Percentiles rank a stretch among this genome's conserved stretches.
Evolutionary conservation across 345 rosid species (phyloP).

Genomic region (Citrus cavaleriei): DNA sequence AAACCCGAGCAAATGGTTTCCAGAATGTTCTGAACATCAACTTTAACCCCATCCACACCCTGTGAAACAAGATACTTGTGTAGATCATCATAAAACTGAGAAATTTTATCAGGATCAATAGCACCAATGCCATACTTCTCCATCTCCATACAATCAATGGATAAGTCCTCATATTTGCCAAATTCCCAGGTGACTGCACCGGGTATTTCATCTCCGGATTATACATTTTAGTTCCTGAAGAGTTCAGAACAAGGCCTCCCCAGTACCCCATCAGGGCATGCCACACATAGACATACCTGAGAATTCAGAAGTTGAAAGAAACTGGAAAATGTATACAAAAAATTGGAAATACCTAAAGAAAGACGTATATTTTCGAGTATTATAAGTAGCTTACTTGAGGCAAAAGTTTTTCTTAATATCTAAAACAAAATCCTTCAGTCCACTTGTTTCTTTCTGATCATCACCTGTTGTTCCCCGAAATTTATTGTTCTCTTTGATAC

Average conservation of each 20-base stretch:
- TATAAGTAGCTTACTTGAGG: conserved; percentile 33
- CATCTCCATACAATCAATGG: conserved; percentile 52
- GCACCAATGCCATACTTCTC: conserved; percentile 50
- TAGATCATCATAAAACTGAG: conserved; percentile 50
- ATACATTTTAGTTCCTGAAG: conserved; percentile 29
- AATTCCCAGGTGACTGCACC: conserved; percentile 39
- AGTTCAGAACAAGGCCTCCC: conserved; percentile 62
- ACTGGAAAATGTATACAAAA: too few relatives aligned
- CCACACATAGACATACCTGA: conserved; percentile 56
- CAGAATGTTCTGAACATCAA: conserved; percentile 54
- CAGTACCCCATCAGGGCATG: conserved; percentile 59
- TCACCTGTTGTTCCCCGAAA: conserved; percentile 31
- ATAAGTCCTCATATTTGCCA: conserved; percentile 43
- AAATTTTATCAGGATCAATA: conserved; percentile 40
- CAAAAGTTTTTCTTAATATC: conserved; percentile 39
- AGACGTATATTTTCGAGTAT: not conserved
- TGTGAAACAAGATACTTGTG: conserved; percentile 49
- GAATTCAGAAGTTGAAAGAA: not conserved
- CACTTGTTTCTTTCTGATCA: conserved; percentile 15
- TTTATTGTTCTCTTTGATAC: conserved; percentile 44
- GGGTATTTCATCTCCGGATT: conserved; percentile 38
- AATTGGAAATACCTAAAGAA: too few relatives aligned
- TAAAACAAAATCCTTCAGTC: conserved; percentile 48
- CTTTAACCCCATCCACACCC: conserved; percentile 55
- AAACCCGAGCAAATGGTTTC: conserved; percentile 41